Evolutionary conservation across 768 basidiomycete species (phyloP).

Genomic region (Mycena filopes): DNA sequence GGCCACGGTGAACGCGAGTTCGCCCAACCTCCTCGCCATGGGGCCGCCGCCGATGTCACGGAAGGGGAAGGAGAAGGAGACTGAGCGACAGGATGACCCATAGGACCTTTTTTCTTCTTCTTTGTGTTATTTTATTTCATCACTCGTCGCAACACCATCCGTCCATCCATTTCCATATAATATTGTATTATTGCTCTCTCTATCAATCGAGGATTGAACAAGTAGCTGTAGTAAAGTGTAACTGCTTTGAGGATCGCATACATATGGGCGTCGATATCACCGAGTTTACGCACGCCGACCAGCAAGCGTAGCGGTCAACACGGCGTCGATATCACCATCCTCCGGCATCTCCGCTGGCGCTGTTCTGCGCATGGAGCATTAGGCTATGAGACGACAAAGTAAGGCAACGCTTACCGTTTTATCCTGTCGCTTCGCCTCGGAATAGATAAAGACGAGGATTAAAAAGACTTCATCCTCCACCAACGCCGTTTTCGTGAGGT

Average conservation of each 20-base stretch:
- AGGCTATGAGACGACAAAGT: neutral
- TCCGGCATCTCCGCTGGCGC: constrained; percentile 23
- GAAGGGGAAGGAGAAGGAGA: constrained; percentile 61
- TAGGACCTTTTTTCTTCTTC: constrained; percentile 3
- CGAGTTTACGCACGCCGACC: neutral
- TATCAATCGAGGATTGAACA: constrained; percentile 22
- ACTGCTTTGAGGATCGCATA: constrained; percentile 6
- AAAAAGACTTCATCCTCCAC: constrained; percentile 52
- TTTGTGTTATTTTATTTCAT: constrained; percentile 25
- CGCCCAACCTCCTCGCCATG: constrained; percentile 48
- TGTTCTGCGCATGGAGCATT: constrained; percentile 22
- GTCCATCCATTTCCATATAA: constrained; percentile 18
- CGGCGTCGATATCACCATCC: constrained; percentile 2
- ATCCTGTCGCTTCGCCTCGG: constrained; percentile 49
- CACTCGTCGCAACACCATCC: neutral
- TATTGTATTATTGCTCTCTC: constrained; percentile 31
- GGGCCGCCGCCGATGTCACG: constrained; percentile 46
- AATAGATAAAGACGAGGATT: constrained; percentile 49
- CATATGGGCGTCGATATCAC: neutral
- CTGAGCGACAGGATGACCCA: constrained; percentile 7
- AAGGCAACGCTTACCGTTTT: constrained; percentile 39
- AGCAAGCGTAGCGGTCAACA: too few relatives aligned
- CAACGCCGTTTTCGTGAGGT: constrained; percentile 52
- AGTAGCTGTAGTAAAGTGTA: constrained; percentile 18
- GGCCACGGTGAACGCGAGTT: constrained; percentile 48